These are phyloP conservation scores for Microascus cirrosus DNA, from an alignment of 2,329 filamentous ascomycete species.

Conservation along the genomic window DNA sequence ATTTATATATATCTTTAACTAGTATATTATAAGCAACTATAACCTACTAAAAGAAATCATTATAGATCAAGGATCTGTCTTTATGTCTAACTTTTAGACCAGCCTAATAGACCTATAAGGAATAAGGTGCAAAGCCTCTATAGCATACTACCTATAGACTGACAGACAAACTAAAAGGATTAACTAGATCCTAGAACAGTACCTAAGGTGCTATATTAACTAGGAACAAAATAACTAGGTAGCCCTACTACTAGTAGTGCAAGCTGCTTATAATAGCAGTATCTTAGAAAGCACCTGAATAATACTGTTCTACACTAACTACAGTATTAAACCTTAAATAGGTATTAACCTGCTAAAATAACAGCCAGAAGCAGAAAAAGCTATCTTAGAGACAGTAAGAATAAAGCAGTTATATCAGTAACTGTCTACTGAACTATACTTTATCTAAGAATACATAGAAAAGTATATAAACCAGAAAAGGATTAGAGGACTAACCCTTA, in stretches of 20 bases:
- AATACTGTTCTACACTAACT: neutral
- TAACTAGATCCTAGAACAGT: neutral
- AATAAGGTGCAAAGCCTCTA: neutral
- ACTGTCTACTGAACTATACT: neutral
- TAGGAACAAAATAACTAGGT: neutral
- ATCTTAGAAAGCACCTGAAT: neutral
- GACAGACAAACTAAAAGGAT: too few species aligned
- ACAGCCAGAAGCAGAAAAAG: neutral
- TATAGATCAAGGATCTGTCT: neutral
- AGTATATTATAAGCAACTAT: neutral
- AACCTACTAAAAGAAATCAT: neutral
- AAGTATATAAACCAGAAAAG: neutral
- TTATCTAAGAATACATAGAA: neutral
- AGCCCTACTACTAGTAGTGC: neutral
- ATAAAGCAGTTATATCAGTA: neutral
- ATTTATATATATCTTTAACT: neutral
- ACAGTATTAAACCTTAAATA: neutral
- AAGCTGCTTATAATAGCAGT: neutral
- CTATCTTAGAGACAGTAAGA: neutral
- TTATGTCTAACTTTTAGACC: neutral
- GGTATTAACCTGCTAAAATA: neutral
- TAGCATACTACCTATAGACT: neutral
- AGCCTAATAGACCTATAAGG: neutral
- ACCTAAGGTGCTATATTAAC: neutral
- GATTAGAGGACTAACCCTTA: neutral